Conservation (phyloP, 352 stramenopile genomes). For the Albugo laibachii region DNA sequence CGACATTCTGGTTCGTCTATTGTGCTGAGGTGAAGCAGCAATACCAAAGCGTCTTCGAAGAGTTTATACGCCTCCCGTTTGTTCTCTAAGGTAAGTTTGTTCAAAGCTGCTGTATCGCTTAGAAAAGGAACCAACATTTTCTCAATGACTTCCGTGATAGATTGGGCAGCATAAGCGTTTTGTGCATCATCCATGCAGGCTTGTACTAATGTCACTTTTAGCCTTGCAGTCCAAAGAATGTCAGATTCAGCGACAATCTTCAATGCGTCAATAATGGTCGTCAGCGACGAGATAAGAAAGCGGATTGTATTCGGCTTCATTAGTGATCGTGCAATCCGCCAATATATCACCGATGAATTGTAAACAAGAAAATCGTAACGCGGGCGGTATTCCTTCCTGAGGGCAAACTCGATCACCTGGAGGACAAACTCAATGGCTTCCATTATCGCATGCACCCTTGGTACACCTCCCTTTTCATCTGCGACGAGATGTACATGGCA, state of each 20-base stretch:
- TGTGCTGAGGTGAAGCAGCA: constrained; percentile 49
- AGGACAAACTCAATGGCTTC: constrained; percentile 63
- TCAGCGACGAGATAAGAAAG: constrained; percentile 45
- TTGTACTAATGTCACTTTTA: constrained; percentile 50
- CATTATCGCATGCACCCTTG: constrained; percentile 25
- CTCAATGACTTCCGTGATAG: constrained; percentile 48
- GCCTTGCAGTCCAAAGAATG: constrained; percentile 30
- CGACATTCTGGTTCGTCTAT: constrained; percentile 62
- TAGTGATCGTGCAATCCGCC: constrained; percentile 59
- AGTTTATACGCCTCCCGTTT: constrained; percentile 14
- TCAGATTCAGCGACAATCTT: constrained; percentile 51
- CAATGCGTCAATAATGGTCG: constrained; percentile 42
- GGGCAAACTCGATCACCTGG: constrained; percentile 49
- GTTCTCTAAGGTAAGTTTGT: constrained; percentile 1
- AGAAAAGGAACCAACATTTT: constrained; percentile 24
- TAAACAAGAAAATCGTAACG: constrained; percentile 83
- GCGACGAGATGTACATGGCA: constrained; percentile 23
- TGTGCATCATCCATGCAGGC: constrained; percentile 49
- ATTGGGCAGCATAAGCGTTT: constrained; percentile 25
- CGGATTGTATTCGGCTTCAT: constrained; percentile 65
- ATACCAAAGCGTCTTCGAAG: constrained; percentile 39
- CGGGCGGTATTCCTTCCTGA: constrained; percentile 26
- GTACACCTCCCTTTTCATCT: constrained; percentile 15
- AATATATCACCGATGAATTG: constrained; percentile 79
- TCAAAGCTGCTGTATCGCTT: constrained; percentile 6